A percentile compares a stretch with the other conserved stretches of the same genome.
These are phyloP conservation scores for Clausena lansium DNA, from an alignment of 345 rosid genomes.

Conservation along the genomic window DNA sequence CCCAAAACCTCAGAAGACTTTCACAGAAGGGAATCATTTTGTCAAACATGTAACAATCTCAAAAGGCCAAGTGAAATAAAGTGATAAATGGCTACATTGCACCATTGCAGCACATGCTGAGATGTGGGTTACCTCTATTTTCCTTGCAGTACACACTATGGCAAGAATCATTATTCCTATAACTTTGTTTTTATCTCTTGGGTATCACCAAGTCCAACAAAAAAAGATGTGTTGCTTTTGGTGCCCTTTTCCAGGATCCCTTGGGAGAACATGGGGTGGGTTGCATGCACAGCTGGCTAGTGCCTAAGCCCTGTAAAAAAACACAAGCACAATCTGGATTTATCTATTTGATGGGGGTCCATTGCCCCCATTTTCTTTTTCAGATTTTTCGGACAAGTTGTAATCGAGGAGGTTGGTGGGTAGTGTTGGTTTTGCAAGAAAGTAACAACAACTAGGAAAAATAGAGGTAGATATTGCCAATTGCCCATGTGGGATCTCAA, in stretches of 20 bases:
- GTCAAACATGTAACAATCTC: neutral
- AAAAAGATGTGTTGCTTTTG: neutral
- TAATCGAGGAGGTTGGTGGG: slow-evolving; percentile 22
- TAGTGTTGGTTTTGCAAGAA: neutral
- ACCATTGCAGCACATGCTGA: neutral
- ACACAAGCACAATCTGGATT: slow-evolving; percentile 24
- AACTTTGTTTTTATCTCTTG: neutral
- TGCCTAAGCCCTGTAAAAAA: slow-evolving; percentile 21
- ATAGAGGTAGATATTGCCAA: neutral
- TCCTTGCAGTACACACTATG: neutral
- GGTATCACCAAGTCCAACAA: slow-evolving; percentile 14
- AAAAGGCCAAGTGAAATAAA: neutral
- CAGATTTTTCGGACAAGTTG: slow-evolving; percentile 16
- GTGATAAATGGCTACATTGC: neutral
- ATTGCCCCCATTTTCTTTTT: slow-evolving; percentile 10
- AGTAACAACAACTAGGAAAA: neutral
- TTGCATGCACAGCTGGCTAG: slow-evolving; percentile 28
- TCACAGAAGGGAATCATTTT: no score
- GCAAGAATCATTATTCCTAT: neutral
- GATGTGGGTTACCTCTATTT: neutral
- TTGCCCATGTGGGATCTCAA: neutral
- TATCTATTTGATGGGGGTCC: slow-evolving; percentile 16
- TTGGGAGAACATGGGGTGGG: slow-evolving; percentile 2
- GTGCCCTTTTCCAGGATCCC: slow-evolving; percentile 28
- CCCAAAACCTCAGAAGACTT: no score